Evolutionary conservation across 2,329 filamentous ascomycete genomes (phyloP).

Genomic region (Penicillium sp.): DNA sequence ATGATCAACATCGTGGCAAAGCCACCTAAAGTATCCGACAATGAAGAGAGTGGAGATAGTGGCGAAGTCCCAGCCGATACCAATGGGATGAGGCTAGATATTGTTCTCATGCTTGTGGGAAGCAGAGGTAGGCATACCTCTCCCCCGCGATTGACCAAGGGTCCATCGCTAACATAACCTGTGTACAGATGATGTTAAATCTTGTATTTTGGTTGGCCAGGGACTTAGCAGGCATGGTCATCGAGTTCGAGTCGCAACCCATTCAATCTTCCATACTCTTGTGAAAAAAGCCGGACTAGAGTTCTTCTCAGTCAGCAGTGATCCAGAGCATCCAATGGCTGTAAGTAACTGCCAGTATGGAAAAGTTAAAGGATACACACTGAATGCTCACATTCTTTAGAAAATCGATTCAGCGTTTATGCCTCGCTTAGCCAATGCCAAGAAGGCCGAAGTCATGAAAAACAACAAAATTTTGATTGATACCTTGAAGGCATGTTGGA

Average conservation of each 20-base stretch:
- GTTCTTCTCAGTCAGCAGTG: conserved; percentile 7
- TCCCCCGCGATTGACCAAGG: neutral
- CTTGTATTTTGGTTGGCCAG: conserved; percentile 1
- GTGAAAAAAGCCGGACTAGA: conserved; percentile 1
- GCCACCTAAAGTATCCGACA: neutral
- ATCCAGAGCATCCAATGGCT: conserved; percentile 7
- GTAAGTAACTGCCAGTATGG: neutral
- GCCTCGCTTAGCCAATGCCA: neutral
- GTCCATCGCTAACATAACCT: neutral
- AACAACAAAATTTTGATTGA: neutral
- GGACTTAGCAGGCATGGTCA: conserved; percentile 1
- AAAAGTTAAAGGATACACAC: no score
- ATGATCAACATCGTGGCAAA: neutral
- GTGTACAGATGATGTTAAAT: conserved; percentile 6
- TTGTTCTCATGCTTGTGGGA: conserved; percentile 9
- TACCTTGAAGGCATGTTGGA: conserved; percentile 7
- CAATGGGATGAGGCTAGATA: conserved; percentile 1
- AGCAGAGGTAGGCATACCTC: conserved; percentile 4
- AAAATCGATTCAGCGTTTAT: neutral
- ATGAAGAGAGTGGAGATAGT: neutral
- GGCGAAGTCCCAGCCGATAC: no score
- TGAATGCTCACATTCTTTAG: neutral
- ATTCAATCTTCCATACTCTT: conserved; percentile 1
- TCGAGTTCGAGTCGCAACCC: conserved; percentile 2
- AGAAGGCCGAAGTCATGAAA: neutral